Evolutionary conservation across 257 asterid species (phyloP).

Genomic region (Penstemon eatonii): DNA sequence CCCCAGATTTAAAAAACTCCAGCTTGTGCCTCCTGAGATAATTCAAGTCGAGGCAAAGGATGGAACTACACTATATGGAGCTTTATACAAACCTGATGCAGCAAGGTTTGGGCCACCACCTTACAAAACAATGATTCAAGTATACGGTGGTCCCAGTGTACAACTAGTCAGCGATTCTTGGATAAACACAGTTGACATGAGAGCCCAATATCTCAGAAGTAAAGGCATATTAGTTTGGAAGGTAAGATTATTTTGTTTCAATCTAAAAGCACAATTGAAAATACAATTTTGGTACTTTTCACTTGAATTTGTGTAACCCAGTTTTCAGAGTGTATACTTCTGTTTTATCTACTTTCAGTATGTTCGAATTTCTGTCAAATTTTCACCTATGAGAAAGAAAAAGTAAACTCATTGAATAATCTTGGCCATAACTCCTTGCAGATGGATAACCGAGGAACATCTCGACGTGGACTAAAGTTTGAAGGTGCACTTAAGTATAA

Average conservation of each 20-base stretch:
- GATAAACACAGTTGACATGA: slow-evolving; percentile 88
- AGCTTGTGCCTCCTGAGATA: slow-evolving; percentile 70
- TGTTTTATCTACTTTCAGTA: slow-evolving; percentile 27
- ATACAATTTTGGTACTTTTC: slow-evolving; percentile 2
- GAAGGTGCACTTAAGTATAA: slow-evolving; percentile 79
- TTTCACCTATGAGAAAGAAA: not conserved
- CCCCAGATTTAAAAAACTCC: slow-evolving; percentile 53
- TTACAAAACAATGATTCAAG: slow-evolving; percentile 86
- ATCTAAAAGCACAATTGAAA: not conserved
- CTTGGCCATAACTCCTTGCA: slow-evolving; percentile 33
- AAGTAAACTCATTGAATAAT: slow-evolving; percentile 12
- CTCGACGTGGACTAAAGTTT: slow-evolving; percentile 85
- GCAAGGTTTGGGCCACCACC: slow-evolving; percentile 89
- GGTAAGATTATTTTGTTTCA: slow-evolving; percentile 45
- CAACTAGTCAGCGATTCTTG: slow-evolving; percentile 84
- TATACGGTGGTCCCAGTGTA: slow-evolving; percentile 92
- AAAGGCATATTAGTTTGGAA: slow-evolving; percentile 95
- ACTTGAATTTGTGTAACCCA: slow-evolving; percentile 15
- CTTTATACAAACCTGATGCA: slow-evolving; percentile 71
- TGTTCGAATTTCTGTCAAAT: slow-evolving; percentile 1
- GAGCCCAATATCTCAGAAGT: slow-evolving; percentile 82
- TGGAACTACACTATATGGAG: slow-evolving; percentile 76
- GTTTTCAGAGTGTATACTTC: not conserved
- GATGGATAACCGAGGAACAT: slow-evolving; percentile 97
- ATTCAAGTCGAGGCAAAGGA: slow-evolving; percentile 64